Percentiles rank a stretch among this genome's conserved stretches.
These are phyloP conservation scores for Scedosporium minutisporum DNA, from an alignment of 2,329 filamentous ascomycete species.

Conservation along the genomic window DNA sequence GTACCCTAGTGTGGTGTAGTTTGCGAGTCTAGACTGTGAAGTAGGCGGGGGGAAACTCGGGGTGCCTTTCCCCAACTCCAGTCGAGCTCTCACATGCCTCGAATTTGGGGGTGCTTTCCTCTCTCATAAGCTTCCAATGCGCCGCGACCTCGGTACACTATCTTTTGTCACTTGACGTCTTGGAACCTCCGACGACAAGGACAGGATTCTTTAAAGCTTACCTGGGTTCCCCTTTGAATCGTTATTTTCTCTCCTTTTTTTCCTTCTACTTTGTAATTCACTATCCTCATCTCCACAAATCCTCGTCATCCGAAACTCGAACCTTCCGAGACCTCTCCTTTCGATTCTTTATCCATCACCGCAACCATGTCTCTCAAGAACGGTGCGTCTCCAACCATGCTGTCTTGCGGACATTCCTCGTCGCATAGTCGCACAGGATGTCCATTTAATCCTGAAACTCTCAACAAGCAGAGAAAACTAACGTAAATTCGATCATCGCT, in stretches of 20 bases:
- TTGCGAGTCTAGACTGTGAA: not conserved
- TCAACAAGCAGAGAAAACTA: not conserved
- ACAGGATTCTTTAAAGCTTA: not conserved
- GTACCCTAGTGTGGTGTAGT: no score
- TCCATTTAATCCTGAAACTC: not conserved
- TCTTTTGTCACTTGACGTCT: not conserved
- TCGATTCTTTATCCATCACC: not conserved
- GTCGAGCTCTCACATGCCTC: not conserved
- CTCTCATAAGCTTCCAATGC: not conserved
- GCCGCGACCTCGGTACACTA: not conserved
- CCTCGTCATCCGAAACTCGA: not conserved
- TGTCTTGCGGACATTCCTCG: not conserved
- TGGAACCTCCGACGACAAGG: not conserved
- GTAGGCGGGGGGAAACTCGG: not conserved
- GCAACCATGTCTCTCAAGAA: conserved; percentile 6
- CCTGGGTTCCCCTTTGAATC: not conserved
- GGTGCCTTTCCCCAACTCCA: not conserved
- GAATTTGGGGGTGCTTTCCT: not conserved
- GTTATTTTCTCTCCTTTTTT: not conserved
- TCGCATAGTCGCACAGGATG: no score
- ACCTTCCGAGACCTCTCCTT: not conserved
- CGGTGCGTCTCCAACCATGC: not conserved
- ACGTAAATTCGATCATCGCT: not conserved
- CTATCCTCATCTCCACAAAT: not conserved
- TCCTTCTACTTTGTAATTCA: not conserved